Evolutionary conservation across 2,329 filamentous ascomycete genomes (phyloP), one percentile per base, ranked within the genome.

Genomic region (Plenodomus tracheiphilus): DNA sequence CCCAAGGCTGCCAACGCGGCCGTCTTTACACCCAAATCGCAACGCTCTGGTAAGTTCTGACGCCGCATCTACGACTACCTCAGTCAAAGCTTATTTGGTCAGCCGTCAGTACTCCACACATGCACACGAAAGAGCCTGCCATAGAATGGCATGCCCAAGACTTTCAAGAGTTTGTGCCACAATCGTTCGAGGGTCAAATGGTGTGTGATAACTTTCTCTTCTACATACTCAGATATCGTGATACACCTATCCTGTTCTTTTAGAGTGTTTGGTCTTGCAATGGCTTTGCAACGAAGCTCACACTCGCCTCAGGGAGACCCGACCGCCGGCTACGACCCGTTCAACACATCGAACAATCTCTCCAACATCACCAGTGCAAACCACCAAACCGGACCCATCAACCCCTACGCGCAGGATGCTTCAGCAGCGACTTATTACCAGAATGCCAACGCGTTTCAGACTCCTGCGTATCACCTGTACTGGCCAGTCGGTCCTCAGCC

Each of bases 1-100:
- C 90, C 91, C 1, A 91, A 95, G 73, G 88, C 90, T 46, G 92
- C 88, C n/a, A 94, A 83, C 70, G 94, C 93, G 18, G 88, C 91
- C 17, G 85, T 89, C 4, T 95, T 95, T 64, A 94, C 88, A 16
- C 90, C 90, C 28, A 82, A 89, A 62, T 85, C 71, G 35, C 66
- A 71, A 52, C 64, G 69, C 47, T 72, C 70, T 28, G 59, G 69
- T 73, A 79, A 51, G 68, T 75, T 21, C 39, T 37, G 18, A 32
- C 30, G 20, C 22, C 32, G 34, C 35, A 39, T 37, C 25, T 15
- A 35, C 38, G 20, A 22, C 43, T 21, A 45, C 40, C 34, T 35
- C 46, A 22, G 32, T 41, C 22, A 52, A n/a, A 52, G 53, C 58
- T 65, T 49, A 62, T 42, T 34, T 18, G 20, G 43, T 39, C 54